A percentile compares a stretch with the other conserved stretches of the same genome.
These are phyloP conservation scores for Hibiscus mutabilis DNA, from an alignment of 345 rosid genomes.

Conservation along the genomic window DNA sequence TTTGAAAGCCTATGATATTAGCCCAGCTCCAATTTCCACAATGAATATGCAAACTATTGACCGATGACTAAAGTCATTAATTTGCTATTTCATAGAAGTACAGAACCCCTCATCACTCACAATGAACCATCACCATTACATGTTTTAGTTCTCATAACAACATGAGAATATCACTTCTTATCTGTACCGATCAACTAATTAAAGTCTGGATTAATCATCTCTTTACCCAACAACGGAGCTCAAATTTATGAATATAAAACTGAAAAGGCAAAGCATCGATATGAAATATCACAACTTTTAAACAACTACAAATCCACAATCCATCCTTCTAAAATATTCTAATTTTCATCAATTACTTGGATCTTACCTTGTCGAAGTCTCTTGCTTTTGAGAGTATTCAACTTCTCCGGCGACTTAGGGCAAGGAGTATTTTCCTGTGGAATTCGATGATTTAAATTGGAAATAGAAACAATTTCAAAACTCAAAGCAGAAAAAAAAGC, in stretches of 20 bases:
- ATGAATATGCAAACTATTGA: not conserved
- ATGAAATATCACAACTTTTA: not conserved
- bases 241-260: not conserved
- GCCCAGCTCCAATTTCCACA: not conserved
- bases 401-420: conserved; percentile 89
- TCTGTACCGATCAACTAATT: not conserved
- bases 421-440: conserved; percentile 65
- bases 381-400: conserved; percentile 50
- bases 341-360: not conserved
- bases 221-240: not conserved
- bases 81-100: not conserved
- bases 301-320: not conserved
- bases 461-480: not conserved
- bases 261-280: not conserved
- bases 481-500: not conserved
- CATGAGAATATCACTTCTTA: not conserved
- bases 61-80: not conserved
- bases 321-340: not conserved
- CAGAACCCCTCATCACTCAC: not conserved
- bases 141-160: not conserved
- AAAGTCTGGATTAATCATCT: not conserved
- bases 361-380: conserved; percentile 51
- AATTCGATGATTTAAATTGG: not conserved
- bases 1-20: not conserved
- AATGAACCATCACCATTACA: not conserved